Conservation (phyloP, 768 basidiomycete genomes). For the Porpolomopsis calyptriformis region DNA sequence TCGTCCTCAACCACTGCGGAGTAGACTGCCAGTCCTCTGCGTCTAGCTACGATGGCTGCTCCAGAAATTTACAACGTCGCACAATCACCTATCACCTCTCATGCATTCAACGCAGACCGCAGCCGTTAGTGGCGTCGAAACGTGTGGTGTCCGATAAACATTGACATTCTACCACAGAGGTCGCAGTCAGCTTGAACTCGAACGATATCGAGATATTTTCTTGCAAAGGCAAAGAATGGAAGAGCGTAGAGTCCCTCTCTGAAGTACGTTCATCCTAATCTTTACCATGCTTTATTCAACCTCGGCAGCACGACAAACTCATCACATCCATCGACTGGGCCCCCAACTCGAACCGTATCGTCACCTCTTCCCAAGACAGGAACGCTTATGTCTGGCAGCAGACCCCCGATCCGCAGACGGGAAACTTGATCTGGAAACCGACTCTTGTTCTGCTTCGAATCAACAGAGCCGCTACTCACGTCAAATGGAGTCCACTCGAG, state of each 20-base stretch:
- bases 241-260: conserved; percentile 61
- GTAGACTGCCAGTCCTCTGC: conserved; percentile 85
- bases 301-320: conserved; percentile 81
- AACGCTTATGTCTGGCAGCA: conserved; percentile 99
- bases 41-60: conserved; percentile 37
- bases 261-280: conserved; percentile 46
- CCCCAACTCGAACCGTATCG: conserved; percentile 90
- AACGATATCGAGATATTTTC: conserved; percentile 79
- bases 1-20: conserved; percentile 14
- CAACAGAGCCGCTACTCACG: conserved; percentile 91
- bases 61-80: conserved; percentile 72
- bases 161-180: conserved; percentile 41
- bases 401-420: conserved; percentile 60
- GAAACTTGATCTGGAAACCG: conserved; percentile 78
- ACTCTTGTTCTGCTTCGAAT: conserved; percentile 91
- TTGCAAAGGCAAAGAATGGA: conserved; percentile 59
- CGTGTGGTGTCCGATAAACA: conserved; percentile 1
- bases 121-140: conserved; percentile 47
- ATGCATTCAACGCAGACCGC: conserved; percentile 85
- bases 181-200: conserved; percentile 84
- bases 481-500: conserved; percentile 94
- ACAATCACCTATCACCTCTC: conserved; percentile 78
- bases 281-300: background rate
- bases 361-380: conserved; percentile 96
- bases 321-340: conserved; percentile 99